phyloP scores from a whole-genome alignment of 179 eudicot genomes.

The Silene coronaria region DNA sequence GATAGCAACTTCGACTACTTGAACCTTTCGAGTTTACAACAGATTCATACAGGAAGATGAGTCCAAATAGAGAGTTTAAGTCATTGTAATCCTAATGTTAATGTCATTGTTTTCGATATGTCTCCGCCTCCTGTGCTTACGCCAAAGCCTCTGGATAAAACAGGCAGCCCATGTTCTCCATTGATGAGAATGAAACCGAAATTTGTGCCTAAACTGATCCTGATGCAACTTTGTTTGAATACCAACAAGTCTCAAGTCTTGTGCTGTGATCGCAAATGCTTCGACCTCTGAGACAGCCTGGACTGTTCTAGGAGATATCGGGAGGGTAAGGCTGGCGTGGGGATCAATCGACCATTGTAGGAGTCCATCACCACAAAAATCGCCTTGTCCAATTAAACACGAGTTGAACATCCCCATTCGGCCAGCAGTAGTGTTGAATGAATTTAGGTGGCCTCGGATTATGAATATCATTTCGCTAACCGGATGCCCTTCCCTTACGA shows the following conservation, averaged over 20 bases:
- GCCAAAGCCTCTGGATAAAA: conserved; percentile 39
- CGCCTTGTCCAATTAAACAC: conserved; percentile 54
- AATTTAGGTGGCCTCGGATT: conserved; percentile 66
- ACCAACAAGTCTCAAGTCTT: conserved; percentile 62
- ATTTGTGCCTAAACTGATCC: conserved; percentile 39
- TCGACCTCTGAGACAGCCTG: conserved; percentile 58
- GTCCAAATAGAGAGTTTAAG: too few relatives aligned
- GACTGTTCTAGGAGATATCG: conserved; percentile 68
- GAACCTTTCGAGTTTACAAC: too few relatives aligned
- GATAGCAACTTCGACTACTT: too few relatives aligned
- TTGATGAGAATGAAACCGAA: conserved; percentile 63
- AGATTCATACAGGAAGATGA: too few relatives aligned
- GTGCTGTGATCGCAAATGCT: conserved; percentile 64
- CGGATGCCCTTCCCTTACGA: conserved; percentile 71
- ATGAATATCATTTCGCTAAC: conserved; percentile 71
- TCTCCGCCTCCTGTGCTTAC: background rate
- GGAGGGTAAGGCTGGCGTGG: conserved; percentile 39
- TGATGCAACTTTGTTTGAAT: conserved; percentile 45
- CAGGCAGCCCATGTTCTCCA: conserved; percentile 84
- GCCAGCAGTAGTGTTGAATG: conserved; percentile 61
- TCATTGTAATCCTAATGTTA: too few relatives aligned
- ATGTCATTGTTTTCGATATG: too few relatives aligned
- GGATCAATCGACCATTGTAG: conserved; percentile 67
- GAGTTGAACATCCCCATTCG: conserved; percentile 63
- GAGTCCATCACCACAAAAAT: conserved; percentile 70